Evolutionary conservation across 2,329 filamentous ascomycete species (phyloP).

Genomic region (Lecanicillium sp.): DNA sequence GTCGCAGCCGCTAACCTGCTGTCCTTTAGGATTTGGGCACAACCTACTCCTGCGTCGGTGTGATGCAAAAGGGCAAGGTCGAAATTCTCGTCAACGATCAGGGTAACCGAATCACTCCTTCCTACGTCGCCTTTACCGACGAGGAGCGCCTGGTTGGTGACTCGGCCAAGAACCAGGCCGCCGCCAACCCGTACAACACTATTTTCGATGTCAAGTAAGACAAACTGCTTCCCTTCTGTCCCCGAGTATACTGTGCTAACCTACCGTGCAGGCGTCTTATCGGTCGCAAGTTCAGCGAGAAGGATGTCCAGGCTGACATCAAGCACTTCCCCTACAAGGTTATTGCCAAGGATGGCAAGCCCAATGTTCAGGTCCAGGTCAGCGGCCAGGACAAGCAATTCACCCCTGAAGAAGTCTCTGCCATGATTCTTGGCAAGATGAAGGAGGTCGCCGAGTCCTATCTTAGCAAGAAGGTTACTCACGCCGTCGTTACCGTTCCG

Average conservation of each 20-base stretch:
- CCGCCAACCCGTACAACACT: conserved; percentile 67
- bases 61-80: conserved; percentile 92
- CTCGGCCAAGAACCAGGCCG: conserved; percentile 92
- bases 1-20: conserved; percentile 13
- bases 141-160: conserved; percentile 96
- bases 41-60: conserved; percentile 83
- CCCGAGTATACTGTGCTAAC: conserved; percentile 12
- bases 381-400: conserved; percentile 58
- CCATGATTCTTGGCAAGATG: conserved; percentile 80
- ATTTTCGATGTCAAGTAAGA: conserved; percentile 78
- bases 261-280: conserved; percentile 59
- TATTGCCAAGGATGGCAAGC: conserved; percentile 81
- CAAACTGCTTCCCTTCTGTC: background rate
- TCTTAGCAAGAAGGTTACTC: conserved; percentile 73
- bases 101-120: conserved; percentile 92
- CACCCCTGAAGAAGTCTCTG: conserved; percentile 72
- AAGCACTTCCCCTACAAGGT: conserved; percentile 99
- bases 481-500: conserved; percentile 88
- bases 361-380: conserved; percentile 69
- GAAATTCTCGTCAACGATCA: conserved; percentile 96
- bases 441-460: conserved; percentile 75
- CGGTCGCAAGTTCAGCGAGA: conserved; percentile 74
- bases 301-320: conserved; percentile 83
- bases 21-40: conserved; percentile 65
- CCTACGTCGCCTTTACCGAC: conserved; percentile 93